Evolutionary conservation across 1,139 yeast species (phyloP).

Genomic region (Meyerozyma carpophila): DNA sequence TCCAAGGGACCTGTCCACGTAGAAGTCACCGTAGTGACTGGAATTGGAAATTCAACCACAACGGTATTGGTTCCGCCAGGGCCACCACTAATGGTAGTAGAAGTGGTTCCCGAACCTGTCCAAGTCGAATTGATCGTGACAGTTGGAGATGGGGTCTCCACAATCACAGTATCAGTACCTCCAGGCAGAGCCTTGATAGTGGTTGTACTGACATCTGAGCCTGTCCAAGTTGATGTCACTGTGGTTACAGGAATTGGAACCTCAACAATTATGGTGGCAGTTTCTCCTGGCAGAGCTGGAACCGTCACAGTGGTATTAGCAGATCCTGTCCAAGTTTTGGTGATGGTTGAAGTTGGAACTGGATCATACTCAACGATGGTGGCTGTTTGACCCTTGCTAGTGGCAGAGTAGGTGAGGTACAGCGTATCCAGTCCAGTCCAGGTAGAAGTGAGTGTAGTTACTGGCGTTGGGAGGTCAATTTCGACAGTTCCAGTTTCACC

Average conservation of each 20-base stretch:
- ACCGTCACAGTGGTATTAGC: no score
- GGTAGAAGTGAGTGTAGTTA: slow-evolving; percentile 8
- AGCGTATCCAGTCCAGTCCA: no score
- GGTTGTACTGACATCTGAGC: slow-evolving; percentile 5
- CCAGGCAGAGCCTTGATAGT: slow-evolving; percentile 1
- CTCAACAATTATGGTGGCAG: no score
- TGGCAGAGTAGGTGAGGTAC: no score
- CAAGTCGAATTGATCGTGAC: slow-evolving; percentile 8
- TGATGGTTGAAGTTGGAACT: no score
- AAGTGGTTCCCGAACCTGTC: slow-evolving; percentile 8
- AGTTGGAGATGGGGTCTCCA: slow-evolving; percentile 13
- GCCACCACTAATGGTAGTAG: slow-evolving; percentile 4
- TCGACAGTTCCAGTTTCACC: no score
- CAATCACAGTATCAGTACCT: slow-evolving; percentile 13
- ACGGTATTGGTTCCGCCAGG: slow-evolving; percentile 7
- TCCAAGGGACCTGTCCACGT: slow-evolving; percentile 14
- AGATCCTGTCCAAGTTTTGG: slow-evolving; percentile 7
- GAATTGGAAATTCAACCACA: slow-evolving; percentile 14
- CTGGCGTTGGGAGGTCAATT: slow-evolving; percentile 15
- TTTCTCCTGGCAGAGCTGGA: no score
- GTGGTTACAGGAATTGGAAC: no score
- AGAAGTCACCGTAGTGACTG: slow-evolving; percentile 9
- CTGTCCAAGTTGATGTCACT: slow-evolving; percentile 9
- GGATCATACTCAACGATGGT: no score
- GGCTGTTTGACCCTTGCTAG: no score